Base-by-base conservation (phyloP, 1,139 yeast genomes). In the Hansenula lynferdii region DNA sequence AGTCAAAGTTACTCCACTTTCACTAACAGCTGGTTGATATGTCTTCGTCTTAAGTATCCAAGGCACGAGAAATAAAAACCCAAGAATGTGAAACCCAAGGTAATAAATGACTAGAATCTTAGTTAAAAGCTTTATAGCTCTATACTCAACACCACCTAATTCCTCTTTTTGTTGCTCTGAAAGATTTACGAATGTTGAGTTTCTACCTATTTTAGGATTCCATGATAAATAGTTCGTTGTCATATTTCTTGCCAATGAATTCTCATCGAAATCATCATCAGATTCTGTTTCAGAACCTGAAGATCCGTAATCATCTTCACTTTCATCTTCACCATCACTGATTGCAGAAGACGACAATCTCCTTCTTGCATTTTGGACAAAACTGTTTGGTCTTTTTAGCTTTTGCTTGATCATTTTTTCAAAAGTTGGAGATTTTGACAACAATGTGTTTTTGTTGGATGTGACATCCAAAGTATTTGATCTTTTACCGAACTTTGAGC, bases 131-230 rank as follows among this genome's bases (percentile, higher is more conserved):
- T 87, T 87, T 40, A 85, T 73, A 0, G 98, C 89, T 36, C 97
- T 74, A 56, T 92, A 94, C 57, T 92, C 99, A 10, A 92, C 96
- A 39, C 98, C 99, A 25, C 98, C 99, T 33, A 92, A 64, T 58
- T 92, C 99, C 43, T 85, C 95, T 53, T 87, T 87, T 59, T 94
- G 97, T 19, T 76, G 83, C 21, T 80, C 87, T 3, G 85, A 79
- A 40, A 92, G 63, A 23, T 83, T 83, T 3, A 86, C 85, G 66
- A 92, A 92, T 0, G 90, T 85, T 1, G 98, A 92, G 60, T 94
- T 94, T 58, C 97, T 75, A n/a, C 97, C 98, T 35, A 94, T 75
- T 8, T 61, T 87, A 0, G 98, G 97, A 22, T 75, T 75, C 90
- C 95, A 90, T 0, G 97, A 87, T 29, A 92, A 67, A 53, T 90